Base-by-base conservation (phyloP, 345 rosid genomes). In the Citrus hindsii region DNA sequence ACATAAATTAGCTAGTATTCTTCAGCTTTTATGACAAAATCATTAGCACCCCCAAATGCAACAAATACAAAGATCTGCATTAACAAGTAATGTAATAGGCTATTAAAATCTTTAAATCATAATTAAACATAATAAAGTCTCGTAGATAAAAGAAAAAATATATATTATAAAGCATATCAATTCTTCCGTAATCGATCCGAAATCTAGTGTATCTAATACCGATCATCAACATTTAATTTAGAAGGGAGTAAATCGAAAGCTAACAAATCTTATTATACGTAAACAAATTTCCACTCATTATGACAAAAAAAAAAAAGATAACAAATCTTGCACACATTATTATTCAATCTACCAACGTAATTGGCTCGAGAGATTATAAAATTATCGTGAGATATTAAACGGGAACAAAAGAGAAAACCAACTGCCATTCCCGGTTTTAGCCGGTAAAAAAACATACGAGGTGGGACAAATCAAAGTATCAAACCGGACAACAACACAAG, bases 371-470 rank as follows among this genome's bases (percentile, higher is more conserved):
- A 64, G 18, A 64, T 63, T 21, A 24, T 9, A n/a, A 12, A 46
- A 9, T 67, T 55, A 2, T 19, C 66, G 33, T 25, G 73, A 76
- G 71, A 76, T 33, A 65, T 32, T 66, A 55, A 55, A 40, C 25
- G 7, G 5, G 14, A 10, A 46, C 6, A 32, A n/a, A 76, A 25
- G 66, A 66, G 64, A 76, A 76, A 67, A 76, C 18, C 55, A 76
- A 67, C 35, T 7, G 24, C 61, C 61, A 32, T 27, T 48, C 78
- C 84, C 81, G 81, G 79, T 53, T 62, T 38, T 19, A 61, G 73
- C 76, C 79, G 69, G 82, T 78, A 64, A 71, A 65, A 59, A 59
- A 32, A 42, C 19, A 38, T n/a, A 16, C 58, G 71, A 63, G 19
- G 33, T 40, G 40, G 46, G 21, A 67, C 66, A 53, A 64, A 37